Base-by-base conservation (phyloP, 345 rosid genomes). In the Draba incana region DNA sequence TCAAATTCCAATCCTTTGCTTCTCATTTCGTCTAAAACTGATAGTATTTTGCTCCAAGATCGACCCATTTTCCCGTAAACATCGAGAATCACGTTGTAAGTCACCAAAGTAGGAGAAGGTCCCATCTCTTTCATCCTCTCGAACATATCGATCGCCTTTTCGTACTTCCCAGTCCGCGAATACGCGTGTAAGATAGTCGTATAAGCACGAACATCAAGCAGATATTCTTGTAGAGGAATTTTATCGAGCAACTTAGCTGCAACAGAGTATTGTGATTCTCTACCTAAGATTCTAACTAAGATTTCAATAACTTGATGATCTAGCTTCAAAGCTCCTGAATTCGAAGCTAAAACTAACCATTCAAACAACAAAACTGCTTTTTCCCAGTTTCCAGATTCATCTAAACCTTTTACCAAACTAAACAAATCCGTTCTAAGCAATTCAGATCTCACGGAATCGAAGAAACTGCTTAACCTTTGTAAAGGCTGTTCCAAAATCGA, bases 71-170 rank as follows among this genome's bases (percentile, higher is more conserved):
- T 86, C 66, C 98, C 97, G 52, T 81, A 88, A 76, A 84, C 97
- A 80, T 89, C 92, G 10, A 90, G 92, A 86, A 92, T 83, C 60
- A 89, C 93, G 72, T 92, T 92, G 70, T 88, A 92, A 54, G 98
- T 92, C 12, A 92, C 97, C 76, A 92, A 51, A 66, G 87, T 86
- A 6, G 98, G 97, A 14, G 81, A 76, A 65, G 89, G 53, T 3
- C 97, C 92, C 20, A 72, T 78, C 69, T 84, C 87, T 66, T 81
- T 90, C 83, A 92, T 82, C 38, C 70, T 88, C 80, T 81, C 87
- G 67, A 86, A 92, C 79, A 92, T 28, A 35, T 24, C 66, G 9
- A 90, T 67, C 3, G 98, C 97, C 55, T 69, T 70, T 44, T 75
- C 81, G 10, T 84, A 88, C 75, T 83, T 86, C 15, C 91, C 92